Percentiles rank a stretch among this genome's conserved stretches.
These are phyloP conservation scores for Kwoniella sp. DNA, from an alignment of 768 basidiomycete species.

Conservation along the genomic window DNA sequence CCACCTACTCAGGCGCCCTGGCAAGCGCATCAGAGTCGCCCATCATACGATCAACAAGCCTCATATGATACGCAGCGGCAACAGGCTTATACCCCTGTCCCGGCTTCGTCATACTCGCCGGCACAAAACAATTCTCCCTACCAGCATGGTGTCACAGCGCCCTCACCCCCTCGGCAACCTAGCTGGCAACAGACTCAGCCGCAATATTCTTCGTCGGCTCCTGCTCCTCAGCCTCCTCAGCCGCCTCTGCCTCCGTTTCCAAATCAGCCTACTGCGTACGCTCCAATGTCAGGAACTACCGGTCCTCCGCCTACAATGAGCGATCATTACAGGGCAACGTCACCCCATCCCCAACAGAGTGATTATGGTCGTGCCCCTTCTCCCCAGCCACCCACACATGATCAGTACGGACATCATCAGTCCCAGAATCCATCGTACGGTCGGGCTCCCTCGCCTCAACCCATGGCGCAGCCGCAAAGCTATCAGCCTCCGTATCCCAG, in stretches of 20 bases:
- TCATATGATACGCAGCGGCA: constrained; percentile 6
- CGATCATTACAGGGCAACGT: background rate
- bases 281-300: background rate
- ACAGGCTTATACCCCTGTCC: constrained; percentile 4
- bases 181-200: constrained; percentile 17
- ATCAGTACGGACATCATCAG: background rate
- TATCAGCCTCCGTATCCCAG: constrained; percentile 14
- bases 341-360: constrained; percentile 17
- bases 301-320: background rate
- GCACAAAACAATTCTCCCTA: constrained; percentile 3
- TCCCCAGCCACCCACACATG: constrained; percentile 10
- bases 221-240: background rate
- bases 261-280: constrained; percentile 5
- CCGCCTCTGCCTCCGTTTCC: background rate
- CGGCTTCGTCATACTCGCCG: constrained; percentile 16
- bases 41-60: constrained; percentile 2
- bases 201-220: background rate
- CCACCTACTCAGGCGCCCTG: constrained; percentile 15
- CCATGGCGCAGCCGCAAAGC: background rate
- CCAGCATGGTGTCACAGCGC: constrained; percentile 6
- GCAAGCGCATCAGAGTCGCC: constrained; percentile 19
- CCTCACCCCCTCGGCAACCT: constrained; percentile 5
- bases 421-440: background rate
- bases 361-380: constrained; percentile 10
- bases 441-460: constrained; percentile 11